Percentiles rank a stretch among this genome's conserved stretches.
These are phyloP conservation scores for Medicago lupulina DNA, from an alignment of 306 rosid species.

Conservation along the genomic window DNA sequence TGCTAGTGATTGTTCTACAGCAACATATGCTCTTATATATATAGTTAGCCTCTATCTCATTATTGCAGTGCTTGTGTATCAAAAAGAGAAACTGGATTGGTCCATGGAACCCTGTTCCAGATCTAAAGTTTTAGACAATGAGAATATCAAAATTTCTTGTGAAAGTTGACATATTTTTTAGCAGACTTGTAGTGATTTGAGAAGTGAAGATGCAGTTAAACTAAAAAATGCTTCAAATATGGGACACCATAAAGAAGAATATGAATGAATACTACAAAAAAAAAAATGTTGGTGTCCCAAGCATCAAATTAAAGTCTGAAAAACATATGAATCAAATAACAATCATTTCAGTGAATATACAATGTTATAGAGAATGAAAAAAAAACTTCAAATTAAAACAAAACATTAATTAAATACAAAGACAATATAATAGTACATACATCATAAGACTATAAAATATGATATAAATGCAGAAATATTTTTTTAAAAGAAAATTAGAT, in stretches of 20 bases:
- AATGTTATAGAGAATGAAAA: too few relatives aligned
- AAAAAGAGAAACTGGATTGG: constrained; percentile 47
- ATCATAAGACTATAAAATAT: too few relatives aligned
- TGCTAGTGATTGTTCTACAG: too few relatives aligned
- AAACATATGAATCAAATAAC: too few relatives aligned
- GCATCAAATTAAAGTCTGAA: too few relatives aligned
- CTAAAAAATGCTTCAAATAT: neutral
- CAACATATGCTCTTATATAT: constrained; percentile 47
- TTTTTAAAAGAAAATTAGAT: too few relatives aligned
- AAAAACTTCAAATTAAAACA: too few relatives aligned
- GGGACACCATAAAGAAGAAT: neutral
- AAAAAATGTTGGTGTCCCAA: too few relatives aligned
- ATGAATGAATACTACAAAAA: neutral
- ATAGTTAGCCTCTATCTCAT: constrained; percentile 56
- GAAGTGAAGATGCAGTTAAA: neutral
- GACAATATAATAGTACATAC: too few relatives aligned
- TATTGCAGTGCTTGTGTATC: constrained; percentile 32
- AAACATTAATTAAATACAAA: too few relatives aligned
- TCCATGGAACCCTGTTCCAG: constrained; percentile 47
- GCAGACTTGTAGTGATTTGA: neutral
- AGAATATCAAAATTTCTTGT: neutral
- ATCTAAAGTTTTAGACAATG: constrained; percentile 30
- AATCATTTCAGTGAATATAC: too few relatives aligned
- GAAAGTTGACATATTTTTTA: neutral
- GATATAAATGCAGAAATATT: too few relatives aligned